Percentiles rank a stretch among this genome's conserved stretches.
phyloP scores from a whole-genome alignment of 345 rosid genomes.

The Leavenworthia alabamica region DNA sequence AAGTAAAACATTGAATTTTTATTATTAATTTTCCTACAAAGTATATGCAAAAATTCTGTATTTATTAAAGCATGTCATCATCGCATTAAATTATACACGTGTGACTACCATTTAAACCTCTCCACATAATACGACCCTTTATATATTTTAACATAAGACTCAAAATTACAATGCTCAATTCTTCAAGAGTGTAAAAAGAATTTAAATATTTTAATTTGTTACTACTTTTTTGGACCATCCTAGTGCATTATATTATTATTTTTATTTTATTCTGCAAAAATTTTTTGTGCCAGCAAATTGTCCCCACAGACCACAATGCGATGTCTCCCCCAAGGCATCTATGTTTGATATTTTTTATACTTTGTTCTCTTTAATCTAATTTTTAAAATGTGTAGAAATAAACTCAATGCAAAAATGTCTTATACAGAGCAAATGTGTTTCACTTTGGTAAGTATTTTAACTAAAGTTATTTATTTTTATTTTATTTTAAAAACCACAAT shows the following conservation, averaged over 20 bases:
- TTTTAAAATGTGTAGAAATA: not conserved
- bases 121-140: not conserved
- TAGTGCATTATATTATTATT: constrained; percentile 12
- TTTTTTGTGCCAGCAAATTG: constrained; percentile 17
- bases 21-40: not conserved
- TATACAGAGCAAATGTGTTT: not conserved
- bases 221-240: constrained; percentile 23
- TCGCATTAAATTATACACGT: constrained; percentile 3
- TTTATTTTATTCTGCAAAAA: constrained; percentile 1
- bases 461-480: not conserved
- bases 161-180: constrained; percentile 1
- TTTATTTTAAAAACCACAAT: not conserved
- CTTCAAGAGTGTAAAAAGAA: not conserved
- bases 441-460: not conserved
- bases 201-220: not conserved
- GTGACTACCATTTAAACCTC: not conserved
- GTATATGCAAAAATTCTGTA: not conserved
- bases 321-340: constrained; percentile 21
- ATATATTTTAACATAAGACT: not conserved
- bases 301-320: constrained; percentile 25
- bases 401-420: not conserved
- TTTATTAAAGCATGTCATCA: not conserved
- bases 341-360: not conserved
- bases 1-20: no score
- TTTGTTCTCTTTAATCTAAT: not conserved